Evolutionary conservation across 2,329 filamentous ascomycete species (phyloP), one percentile per base, ranked within the genome.

Genomic region (Colletotrichum gigasporum): DNA sequence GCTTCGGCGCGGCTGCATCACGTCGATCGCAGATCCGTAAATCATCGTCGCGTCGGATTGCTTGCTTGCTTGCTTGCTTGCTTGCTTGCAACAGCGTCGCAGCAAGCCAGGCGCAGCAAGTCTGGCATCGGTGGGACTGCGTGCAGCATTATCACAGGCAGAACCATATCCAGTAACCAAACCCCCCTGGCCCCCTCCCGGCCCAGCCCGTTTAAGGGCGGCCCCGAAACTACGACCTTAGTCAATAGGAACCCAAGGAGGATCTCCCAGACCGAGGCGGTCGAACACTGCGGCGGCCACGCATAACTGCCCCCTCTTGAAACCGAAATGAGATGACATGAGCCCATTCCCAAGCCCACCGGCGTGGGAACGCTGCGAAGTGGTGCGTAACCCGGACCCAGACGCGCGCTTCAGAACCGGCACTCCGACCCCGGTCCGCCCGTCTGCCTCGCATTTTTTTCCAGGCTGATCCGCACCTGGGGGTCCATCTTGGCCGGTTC

Each of bases 251-350:
- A 34, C 45, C 45, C 26, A n/a, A n/a, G n/a, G n/a, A n/a, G n/a
- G n/a, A n/a, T n/a, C n/a, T n/a, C n/a, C n/a, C n/a, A n/a, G n/a
- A n/a, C n/a, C n/a, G n/a, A n/a, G n/a, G n/a, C n/a, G n/a, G n/a
- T n/a, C n/a, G n/a, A n/a, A n/a, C n/a, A n/a, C n/a, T n/a, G n/a
- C n/a, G n/a, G n/a, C n/a, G n/a, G n/a, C n/a, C n/a, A n/a, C n/a
- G n/a, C n/a, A n/a, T n/a, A n/a, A n/a, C 28, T n/a, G 10, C 47
- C 54, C 55, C 20, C 37, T 47, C 30, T 54, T 52, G 50, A 64
- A 64, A 52, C 54, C 62, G 50, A 61, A 61, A 64, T 61, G 62
- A 64, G 47, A 61, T 64, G 42, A 54, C 28, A 61, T 64, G 62
- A 64, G 50, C 62, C 56, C 56, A 64, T 64, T 64, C 42, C 56